phyloP scores from a whole-genome alignment of 1,139 yeast genomes.

The Yamadazyma triangularis region DNA sequence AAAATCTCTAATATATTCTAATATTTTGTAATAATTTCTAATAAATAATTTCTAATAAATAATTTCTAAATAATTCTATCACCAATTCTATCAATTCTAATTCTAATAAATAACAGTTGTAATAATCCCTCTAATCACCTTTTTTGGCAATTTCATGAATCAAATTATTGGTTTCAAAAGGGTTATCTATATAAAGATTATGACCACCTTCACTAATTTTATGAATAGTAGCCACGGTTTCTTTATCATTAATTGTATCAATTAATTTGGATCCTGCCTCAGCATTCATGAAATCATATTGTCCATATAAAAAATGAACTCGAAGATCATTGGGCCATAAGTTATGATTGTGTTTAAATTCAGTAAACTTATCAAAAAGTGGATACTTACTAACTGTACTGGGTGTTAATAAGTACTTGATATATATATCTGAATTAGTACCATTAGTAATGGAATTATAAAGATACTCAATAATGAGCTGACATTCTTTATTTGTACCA shows the following conservation, averaged over 20 bases:
- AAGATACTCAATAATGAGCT: conserved; percentile 49
- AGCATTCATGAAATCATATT: conserved; percentile 81
- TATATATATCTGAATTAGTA: conserved; percentile 62
- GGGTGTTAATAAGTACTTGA: conserved; percentile 63
- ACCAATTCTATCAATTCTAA: too few species aligned
- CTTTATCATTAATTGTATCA: conserved; percentile 24
- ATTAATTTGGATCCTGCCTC: conserved; percentile 62
- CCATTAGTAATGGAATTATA: conserved; percentile 58
- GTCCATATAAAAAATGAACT: conserved; percentile 67
- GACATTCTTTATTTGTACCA: conserved; percentile 42
- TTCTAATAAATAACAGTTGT: too few species aligned
- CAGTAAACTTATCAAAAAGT: conserved; percentile 55
- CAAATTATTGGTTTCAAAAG: conserved; percentile 49
- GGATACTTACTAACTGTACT: conserved; percentile 79
- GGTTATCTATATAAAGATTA: conserved; percentile 44
- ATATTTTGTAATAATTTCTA: too few species aligned
- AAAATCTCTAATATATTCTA: too few species aligned
- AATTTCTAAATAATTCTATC: too few species aligned
- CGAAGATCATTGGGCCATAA: conserved; percentile 31
- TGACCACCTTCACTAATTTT: conserved; percentile 42
- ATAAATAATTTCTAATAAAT: too few species aligned
- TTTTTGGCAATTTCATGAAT: conserved; percentile 16
- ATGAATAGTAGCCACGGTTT: conserved; percentile 15
- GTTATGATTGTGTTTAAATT: conserved; percentile 14
- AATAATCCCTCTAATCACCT: too few species aligned